These are phyloP conservation scores for Mycena alexandri DNA, from an alignment of 768 basidiomycete genomes.

Conservation along the genomic window DNA sequence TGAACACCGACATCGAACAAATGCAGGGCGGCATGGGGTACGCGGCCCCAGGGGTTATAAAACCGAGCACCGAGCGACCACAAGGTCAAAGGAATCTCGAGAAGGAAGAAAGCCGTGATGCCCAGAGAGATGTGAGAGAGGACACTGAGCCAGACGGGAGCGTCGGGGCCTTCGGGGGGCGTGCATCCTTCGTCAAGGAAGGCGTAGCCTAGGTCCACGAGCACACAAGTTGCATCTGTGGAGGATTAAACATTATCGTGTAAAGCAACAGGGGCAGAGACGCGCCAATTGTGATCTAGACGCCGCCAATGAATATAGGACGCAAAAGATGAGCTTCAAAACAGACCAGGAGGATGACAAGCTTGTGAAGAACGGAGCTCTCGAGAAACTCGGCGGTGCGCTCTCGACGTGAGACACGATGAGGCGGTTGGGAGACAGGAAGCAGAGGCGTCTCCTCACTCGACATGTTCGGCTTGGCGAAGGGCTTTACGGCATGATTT, in stretches of 20 bases:
- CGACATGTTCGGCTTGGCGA: slow-evolving; percentile 37
- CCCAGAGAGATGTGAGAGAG: slow-evolving; percentile 71
- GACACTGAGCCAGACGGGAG: slow-evolving; percentile 73
- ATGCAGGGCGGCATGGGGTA: slow-evolving; percentile 73
- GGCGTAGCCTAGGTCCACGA: slow-evolving; percentile 77
- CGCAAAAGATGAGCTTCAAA: slow-evolving; percentile 26
- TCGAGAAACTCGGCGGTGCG: slow-evolving; percentile 64
- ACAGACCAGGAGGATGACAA: slow-evolving; percentile 71
- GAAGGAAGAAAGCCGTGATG: slow-evolving; percentile 80
- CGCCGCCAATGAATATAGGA: background rate
- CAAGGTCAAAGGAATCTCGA: slow-evolving; percentile 80
- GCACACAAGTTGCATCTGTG: slow-evolving; percentile 77
- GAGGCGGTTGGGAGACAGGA: background rate
- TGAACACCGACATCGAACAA: slow-evolving; percentile 64
- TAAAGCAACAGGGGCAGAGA: background rate
- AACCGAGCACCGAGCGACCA: slow-evolving; percentile 75
- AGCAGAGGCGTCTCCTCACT: slow-evolving; percentile 64
- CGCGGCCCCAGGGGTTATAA: slow-evolving; percentile 71
- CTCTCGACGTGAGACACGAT: slow-evolving; percentile 43
- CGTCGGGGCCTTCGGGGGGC: slow-evolving; percentile 53
- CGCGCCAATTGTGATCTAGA: slow-evolving; percentile 40
- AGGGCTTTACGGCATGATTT: no score
- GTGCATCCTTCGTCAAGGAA: slow-evolving; percentile 70
- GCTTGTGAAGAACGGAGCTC: slow-evolving; percentile 63
- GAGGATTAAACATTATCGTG: slow-evolving; percentile 60